A percentile compares a stretch with the other conserved stretches of the same genome.
phyloP scores from a whole-genome alignment of 2,329 filamentous ascomycete species.

The Aspergillus flavus region DNA sequence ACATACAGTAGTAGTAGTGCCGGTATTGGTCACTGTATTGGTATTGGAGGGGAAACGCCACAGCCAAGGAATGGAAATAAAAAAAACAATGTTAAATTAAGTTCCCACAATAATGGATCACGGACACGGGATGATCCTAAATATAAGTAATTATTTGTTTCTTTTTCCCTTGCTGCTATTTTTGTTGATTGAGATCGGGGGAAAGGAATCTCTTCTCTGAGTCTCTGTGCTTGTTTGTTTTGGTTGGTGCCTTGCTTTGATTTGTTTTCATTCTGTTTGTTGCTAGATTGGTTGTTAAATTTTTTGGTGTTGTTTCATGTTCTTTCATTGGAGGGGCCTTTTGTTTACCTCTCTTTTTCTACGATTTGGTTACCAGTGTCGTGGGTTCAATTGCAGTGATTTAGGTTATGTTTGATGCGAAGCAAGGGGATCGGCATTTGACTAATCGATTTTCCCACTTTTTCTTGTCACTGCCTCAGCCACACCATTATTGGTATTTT shows the following conservation, averaged over 20 bases:
- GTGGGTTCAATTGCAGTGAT: neutral
- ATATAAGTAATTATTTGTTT: slow-evolving; percentile 7
- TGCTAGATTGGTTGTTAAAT: neutral
- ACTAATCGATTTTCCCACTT: slow-evolving; percentile 7
- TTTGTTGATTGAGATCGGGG: neutral
- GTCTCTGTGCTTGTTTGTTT: neutral
- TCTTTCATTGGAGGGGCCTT: neutral
- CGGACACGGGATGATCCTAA: slow-evolving; percentile 7
- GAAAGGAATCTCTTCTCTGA: neutral
- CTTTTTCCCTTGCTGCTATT: neutral
- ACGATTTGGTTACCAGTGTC: neutral
- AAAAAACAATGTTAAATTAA: neutral
- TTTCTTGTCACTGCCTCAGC: slow-evolving; percentile 6
- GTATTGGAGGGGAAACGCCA: neutral
- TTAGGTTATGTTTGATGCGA: slow-evolving; percentile 2
- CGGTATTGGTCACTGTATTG: neutral
- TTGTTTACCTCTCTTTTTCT: neutral
- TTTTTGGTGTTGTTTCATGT: slow-evolving; percentile 1
- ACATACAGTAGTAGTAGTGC: neutral
- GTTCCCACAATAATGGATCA: slow-evolving; percentile 6
- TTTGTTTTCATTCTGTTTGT: neutral
- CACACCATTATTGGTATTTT: slow-evolving; percentile 9
- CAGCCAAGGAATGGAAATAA: neutral
- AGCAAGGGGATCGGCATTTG: slow-evolving; percentile 10
- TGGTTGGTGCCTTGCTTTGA: neutral